phyloP scores from a whole-genome alignment of 441 rosid genomes.

The Syzygium malaccense region DNA sequence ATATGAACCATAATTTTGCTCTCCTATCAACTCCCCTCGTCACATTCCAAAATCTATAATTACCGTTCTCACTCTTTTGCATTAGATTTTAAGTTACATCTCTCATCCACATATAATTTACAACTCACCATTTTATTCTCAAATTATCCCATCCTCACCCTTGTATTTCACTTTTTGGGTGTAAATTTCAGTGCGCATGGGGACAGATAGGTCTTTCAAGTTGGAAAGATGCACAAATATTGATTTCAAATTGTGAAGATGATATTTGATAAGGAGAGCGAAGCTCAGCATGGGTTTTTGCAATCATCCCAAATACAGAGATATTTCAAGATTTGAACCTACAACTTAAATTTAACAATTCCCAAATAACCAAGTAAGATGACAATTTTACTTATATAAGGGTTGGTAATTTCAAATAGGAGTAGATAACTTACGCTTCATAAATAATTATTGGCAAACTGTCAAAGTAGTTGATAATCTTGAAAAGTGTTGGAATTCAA shows the following conservation, averaged over 20 bases:
- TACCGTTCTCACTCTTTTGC: background rate
- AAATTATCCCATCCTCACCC: background rate
- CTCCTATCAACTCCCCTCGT: background rate
- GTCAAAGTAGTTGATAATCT: background rate
- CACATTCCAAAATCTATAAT: background rate
- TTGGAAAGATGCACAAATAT: background rate
- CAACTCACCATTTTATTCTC: background rate
- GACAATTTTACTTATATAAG: background rate
- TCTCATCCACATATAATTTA: background rate
- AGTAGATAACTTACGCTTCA: background rate
- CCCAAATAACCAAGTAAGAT: background rate
- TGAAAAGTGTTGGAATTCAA: background rate
- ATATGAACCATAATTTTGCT: background rate
- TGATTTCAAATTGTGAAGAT: background rate
- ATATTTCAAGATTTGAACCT: background rate
- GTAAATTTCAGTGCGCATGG: background rate
- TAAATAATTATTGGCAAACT: background rate
- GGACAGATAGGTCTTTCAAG: background rate
- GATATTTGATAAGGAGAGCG: background rate
- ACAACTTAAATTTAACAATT: background rate
- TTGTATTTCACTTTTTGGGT: background rate
- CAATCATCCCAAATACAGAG: background rate
- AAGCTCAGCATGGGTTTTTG: background rate
- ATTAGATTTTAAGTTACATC: background rate
- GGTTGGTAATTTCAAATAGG: background rate